phyloP scores from a whole-genome alignment of 305 asterid species.

The Ajuga reptans region DNA sequence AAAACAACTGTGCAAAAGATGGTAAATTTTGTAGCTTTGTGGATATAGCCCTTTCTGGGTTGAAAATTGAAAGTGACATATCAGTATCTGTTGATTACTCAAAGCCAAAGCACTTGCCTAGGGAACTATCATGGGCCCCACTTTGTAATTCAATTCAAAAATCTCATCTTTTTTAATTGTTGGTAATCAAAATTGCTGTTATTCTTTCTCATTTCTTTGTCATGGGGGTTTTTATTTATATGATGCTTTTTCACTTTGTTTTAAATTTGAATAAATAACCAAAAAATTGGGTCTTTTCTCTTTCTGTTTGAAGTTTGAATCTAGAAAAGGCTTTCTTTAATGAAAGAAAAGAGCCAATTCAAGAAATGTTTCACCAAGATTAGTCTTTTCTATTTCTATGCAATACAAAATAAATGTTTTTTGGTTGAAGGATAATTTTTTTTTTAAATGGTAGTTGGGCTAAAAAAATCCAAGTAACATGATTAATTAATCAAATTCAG shows the following conservation, averaged over 20 bases:
- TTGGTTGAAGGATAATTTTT: too few species aligned
- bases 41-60: conserved; percentile 18
- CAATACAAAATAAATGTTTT: too few species aligned
- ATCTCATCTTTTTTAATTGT: conserved; percentile 2
- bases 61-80: conserved; percentile 31
- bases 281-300: neutral
- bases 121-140: conserved; percentile 21
- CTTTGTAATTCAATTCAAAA: conserved; percentile 19
- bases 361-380: neutral
- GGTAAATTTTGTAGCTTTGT: conserved; percentile 23
- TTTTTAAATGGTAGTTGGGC: too few species aligned
- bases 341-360: neutral
- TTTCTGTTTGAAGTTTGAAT: neutral
- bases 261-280: conserved; percentile 22
- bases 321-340: too few species aligned
- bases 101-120: conserved; percentile 19
- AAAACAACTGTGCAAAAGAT: conserved; percentile 16
- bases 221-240: neutral
- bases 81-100: conserved; percentile 20
- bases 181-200: neutral
- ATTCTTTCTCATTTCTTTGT: conserved; percentile 14
- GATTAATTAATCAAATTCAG: too few species aligned
- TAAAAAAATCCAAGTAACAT: too few species aligned
- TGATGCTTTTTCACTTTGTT: conserved; percentile 10
- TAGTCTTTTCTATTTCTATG: neutral